Base-by-base conservation (phyloP, 352 stramenopile species). In the Phytophthora pistaciae region DNA sequence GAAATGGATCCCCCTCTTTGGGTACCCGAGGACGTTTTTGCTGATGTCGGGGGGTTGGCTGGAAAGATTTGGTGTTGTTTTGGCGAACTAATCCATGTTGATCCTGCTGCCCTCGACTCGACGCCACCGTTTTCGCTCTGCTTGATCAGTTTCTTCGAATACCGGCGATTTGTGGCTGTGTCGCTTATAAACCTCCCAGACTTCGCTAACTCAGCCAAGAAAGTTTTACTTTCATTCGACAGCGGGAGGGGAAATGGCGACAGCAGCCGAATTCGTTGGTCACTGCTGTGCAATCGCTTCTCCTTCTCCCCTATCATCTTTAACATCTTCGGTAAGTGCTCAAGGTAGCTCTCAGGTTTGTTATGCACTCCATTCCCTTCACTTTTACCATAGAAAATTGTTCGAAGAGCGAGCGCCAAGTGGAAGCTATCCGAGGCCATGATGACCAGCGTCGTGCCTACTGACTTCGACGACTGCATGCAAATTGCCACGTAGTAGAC, bases 401-500 rank as follows among this genome's bases (percentile, higher is more conserved):
- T 23, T n/a, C 48, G 64, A 55, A 70, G 27, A 13, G 64, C 31
- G 3, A 71, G n/a, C 8, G 64, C 9, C 1, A 60, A 14, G 13
- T 62, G 58, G 9, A 59, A 27, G 11, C 31, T 62, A 14, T 69
- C 60, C 0, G 42, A n/a, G 0, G n/a, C 29, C 13, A 69, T 65
- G 5, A 71, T 53, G 13, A 67, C 23, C 9, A 63, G 16, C 0
- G 56, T 71, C 21, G 57, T 64, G 6, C 13, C 38, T 1, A 60
- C 14, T 21, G 63, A 74, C 5, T 49, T 65, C 0, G 70, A 38
- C 18, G 48, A 62, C 49, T 77, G 66, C 74, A 81, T 74, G 38
- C 65, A 78, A 10, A 64, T 74, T 8, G 66, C 60, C 2, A 74
- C 56, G 21, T 72, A 78, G 9, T 74, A 40, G 9, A 71, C 70